Evolutionary conservation across 805 yeast species (phyloP).

Genomic region (Candida piceae): DNA sequence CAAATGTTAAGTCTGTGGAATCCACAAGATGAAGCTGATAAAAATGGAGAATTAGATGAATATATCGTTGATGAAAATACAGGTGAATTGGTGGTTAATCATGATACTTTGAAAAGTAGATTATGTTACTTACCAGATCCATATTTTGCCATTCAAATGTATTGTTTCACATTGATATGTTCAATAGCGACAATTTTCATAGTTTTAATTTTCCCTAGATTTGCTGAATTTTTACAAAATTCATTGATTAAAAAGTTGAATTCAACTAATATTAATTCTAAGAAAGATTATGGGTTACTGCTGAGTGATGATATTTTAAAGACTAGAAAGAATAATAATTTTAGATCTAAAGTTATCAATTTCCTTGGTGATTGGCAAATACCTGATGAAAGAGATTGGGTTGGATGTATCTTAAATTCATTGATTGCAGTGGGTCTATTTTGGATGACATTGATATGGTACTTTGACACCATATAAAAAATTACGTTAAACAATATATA

Average conservation of each 20-base stretch:
- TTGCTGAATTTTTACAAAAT: slow-evolving; percentile 9
- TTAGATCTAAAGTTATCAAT: no score
- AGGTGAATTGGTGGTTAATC: slow-evolving; percentile 17
- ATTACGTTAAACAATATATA: neutral
- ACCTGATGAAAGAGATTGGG: slow-evolving; percentile 9
- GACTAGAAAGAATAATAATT: no score
- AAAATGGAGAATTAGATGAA: slow-evolving; percentile 1
- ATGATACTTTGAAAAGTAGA: slow-evolving; percentile 24
- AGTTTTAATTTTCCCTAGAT: slow-evolving; percentile 12
- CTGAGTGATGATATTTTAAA: no score
- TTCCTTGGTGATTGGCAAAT: slow-evolving; percentile 21
- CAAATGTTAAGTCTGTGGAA: slow-evolving; percentile 66
- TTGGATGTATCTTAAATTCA: slow-evolving; percentile 10
- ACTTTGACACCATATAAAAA: slow-evolving; percentile 14
- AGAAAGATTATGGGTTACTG: no score
- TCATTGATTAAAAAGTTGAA: no score
- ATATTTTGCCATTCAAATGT: slow-evolving; percentile 18
- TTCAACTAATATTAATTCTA: no score
- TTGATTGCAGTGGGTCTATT: slow-evolving; percentile 1
- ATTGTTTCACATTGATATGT: slow-evolving; percentile 8
- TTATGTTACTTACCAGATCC: slow-evolving; percentile 29
- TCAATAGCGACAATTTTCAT: slow-evolving; percentile 17
- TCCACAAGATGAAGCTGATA: slow-evolving; percentile 13
- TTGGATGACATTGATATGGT: slow-evolving; percentile 12
- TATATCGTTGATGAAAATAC: slow-evolving; percentile 11